Conservation (phyloP, 768 basidiomycete genomes). For the Guyanaporus albipodus region DNA sequence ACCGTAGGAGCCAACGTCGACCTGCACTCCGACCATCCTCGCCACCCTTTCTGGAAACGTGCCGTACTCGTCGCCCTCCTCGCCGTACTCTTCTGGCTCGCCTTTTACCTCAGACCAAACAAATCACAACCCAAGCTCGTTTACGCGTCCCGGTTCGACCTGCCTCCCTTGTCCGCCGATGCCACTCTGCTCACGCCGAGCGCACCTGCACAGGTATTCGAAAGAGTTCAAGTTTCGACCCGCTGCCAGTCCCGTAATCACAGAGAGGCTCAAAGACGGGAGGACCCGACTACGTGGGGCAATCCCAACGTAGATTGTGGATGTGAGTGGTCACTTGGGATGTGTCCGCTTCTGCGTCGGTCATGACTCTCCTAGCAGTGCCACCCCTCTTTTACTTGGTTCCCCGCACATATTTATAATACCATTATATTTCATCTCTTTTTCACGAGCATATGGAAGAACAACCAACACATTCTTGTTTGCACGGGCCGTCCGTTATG, state of each 20-base stretch:
- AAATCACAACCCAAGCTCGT: conserved; percentile 44
- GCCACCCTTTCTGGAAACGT: conserved; percentile 46
- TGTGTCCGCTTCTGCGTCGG: neutral
- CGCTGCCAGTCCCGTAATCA: conserved; percentile 80
- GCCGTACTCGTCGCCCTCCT: conserved; percentile 40
- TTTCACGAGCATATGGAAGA: neutral
- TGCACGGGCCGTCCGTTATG: neutral
- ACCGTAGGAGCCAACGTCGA: neutral
- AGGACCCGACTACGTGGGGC: conserved; percentile 69
- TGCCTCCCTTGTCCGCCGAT: neutral
- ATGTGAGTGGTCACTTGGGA: neutral
- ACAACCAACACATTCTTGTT: neutral
- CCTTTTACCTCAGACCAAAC: conserved; percentile 29
- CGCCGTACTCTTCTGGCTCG: conserved; percentile 43
- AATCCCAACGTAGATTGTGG: conserved; percentile 28
- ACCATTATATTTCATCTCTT: neutral
- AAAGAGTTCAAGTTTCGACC: conserved; percentile 79
- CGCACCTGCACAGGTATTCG: conserved; percentile 64
- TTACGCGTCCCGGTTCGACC: conserved; percentile 58
- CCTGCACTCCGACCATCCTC: conserved; percentile 35
- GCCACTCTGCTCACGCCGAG: neutral
- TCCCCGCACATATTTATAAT: neutral
- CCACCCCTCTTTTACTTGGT: neutral
- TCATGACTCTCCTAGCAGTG: neutral
- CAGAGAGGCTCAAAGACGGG: conserved; percentile 71